Conservation (phyloP, 805 yeast species). For the Wickerhamiella parazyma region DNA sequence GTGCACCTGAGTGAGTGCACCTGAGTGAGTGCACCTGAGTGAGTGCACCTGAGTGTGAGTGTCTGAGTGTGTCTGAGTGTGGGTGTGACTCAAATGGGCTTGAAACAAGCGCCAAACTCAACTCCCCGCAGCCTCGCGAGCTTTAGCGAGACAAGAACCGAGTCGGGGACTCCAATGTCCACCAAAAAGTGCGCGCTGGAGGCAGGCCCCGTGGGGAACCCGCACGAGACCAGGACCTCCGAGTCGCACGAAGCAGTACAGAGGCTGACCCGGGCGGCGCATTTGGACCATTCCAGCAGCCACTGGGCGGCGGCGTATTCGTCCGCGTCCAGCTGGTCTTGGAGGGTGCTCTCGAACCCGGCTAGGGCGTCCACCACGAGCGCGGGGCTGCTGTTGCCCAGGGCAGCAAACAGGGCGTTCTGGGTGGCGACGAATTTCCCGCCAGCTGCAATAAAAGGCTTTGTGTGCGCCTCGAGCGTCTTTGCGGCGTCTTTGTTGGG, state of each 20-base stretch:
- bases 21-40: no score
- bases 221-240: constrained; percentile 53
- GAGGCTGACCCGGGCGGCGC: constrained; percentile 43
- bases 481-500: constrained; percentile 16
- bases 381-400: constrained; percentile 50
- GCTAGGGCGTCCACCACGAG: constrained; percentile 72
- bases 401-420: constrained; percentile 14
- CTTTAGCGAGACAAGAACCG: not conserved
- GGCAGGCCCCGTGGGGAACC: constrained; percentile 50
- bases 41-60: no score
- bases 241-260: constrained; percentile 54
- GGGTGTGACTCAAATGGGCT: not conserved
- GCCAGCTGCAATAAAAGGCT: constrained; percentile 45
- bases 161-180: not conserved
- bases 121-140: not conserved
- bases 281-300: constrained; percentile 54
- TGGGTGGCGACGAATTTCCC: constrained; percentile 40
- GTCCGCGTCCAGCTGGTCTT: constrained; percentile 35
- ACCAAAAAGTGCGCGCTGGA: not conserved
- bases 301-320: constrained; percentile 22
- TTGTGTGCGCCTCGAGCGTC: constrained; percentile 38
- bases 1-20: no score
- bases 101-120: not conserved
- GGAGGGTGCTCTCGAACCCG: constrained; percentile 60
- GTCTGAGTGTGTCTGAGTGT: no score